Evolutionary conservation across 2,329 filamentous ascomycete genomes (phyloP).

Genomic region (Aspergillus jensenii): DNA sequence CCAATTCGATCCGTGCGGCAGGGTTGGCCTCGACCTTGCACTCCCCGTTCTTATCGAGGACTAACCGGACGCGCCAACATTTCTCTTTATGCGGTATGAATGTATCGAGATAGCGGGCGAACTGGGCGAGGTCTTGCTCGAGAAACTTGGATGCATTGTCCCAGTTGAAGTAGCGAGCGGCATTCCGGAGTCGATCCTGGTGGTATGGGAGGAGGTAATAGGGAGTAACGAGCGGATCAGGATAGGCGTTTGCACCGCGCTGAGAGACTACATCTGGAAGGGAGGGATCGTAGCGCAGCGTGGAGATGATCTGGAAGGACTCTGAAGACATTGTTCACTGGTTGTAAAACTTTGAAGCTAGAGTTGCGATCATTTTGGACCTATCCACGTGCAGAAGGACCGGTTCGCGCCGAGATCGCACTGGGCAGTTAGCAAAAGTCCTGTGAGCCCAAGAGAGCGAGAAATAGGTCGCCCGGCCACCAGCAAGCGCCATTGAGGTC

Average conservation of each 20-base stretch:
- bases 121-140: conserved; percentile 28
- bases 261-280: conserved; percentile 44
- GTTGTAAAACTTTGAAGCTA: conserved; percentile 4
- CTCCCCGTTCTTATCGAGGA: conserved; percentile 30
- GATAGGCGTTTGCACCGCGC: conserved; percentile 33
- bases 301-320: conserved; percentile 65
- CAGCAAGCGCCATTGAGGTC: background rate
- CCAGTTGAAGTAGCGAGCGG: conserved; percentile 53
- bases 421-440: background rate
- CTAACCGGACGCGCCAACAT: conserved; percentile 40
- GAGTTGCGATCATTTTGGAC: conserved; percentile 8
- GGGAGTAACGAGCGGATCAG: conserved; percentile 51
- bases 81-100: conserved; percentile 33
- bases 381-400: conserved; percentile 7
- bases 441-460: background rate
- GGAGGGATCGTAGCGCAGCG: conserved; percentile 67
- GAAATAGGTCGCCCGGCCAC: background rate
- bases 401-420: conserved; percentile 2
- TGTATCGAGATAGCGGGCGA: conserved; percentile 28
- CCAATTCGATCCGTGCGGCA: conserved; percentile 24
- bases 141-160: conserved; percentile 30
- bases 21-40: conserved; percentile 34
- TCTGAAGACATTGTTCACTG: conserved; percentile 23
- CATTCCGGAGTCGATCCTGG: conserved; percentile 70
- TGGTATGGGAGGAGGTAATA: conserved; percentile 82